Conservation (phyloP, 2,329 filamentous ascomycete species). For the Sclerotinia subarctica region DNA sequence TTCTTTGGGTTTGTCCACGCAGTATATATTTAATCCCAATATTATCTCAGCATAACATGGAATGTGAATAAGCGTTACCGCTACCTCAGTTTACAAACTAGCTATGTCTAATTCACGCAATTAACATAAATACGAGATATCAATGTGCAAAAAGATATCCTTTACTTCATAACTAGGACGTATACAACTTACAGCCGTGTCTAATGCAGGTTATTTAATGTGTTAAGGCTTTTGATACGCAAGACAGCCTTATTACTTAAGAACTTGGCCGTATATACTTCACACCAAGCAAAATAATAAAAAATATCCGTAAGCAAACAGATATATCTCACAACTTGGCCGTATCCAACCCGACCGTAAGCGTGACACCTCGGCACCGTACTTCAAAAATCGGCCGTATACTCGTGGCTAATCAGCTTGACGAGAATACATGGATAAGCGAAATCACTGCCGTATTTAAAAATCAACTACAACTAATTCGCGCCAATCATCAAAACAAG, state of each 20-base stretch:
- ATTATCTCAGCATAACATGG: background rate
- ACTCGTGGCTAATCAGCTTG: too few relatives aligned
- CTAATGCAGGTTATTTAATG: background rate
- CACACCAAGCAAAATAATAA: background rate
- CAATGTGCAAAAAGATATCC: background rate
- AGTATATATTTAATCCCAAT: background rate
- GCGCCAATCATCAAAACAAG: background rate
- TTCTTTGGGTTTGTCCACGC: background rate
- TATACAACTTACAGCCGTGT: too few relatives aligned
- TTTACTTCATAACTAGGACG: too few relatives aligned
- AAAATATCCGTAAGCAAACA: background rate
- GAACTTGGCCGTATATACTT: background rate
- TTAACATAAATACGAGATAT: background rate
- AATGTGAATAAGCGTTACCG: background rate
- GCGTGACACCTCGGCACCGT: too few relatives aligned
- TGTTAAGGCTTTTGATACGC: background rate
- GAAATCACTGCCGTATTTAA: background rate
- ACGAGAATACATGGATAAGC: background rate
- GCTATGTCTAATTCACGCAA: background rate
- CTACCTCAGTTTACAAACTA: background rate
- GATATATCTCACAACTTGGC: background rate
- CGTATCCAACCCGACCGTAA: background rate
- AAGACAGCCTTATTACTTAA: background rate
- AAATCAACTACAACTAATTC: background rate
- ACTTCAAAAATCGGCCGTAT: too few relatives aligned